Conservation (phyloP, 345 rosid genomes). For the Aquilaria yunnanensis region DNA sequence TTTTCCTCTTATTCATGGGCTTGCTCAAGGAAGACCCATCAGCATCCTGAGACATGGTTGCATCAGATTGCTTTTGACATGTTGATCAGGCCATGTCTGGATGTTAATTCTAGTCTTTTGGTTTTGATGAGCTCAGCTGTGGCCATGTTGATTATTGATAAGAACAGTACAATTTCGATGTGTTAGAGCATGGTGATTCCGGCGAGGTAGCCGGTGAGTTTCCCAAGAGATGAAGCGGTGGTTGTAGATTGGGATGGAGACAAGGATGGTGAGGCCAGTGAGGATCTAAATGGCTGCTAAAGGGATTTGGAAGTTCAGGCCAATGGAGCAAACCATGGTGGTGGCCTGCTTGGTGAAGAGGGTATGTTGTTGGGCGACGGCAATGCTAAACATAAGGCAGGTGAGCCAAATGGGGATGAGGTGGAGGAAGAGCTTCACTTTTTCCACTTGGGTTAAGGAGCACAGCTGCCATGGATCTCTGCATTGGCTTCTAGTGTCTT, state of each 20-base stretch:
- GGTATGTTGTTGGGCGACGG: conserved; percentile 61
- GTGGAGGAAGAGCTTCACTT: conserved; percentile 58
- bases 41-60: too few species aligned
- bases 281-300: conserved; percentile 73
- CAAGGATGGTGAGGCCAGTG: conserved; percentile 47
- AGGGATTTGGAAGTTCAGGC: conserved; percentile 52
- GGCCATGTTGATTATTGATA: conserved; percentile 22
- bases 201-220: conserved; percentile 47
- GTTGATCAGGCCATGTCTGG: conserved; percentile 43
- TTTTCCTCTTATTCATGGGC: too few species aligned
- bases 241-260: conserved; percentile 30
- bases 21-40: too few species aligned
- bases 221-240: conserved; percentile 55
- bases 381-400: conserved; percentile 66
- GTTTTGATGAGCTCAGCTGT: too few species aligned
- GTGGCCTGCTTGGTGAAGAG: conserved; percentile 63
- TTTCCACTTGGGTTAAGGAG: conserved; percentile 74
- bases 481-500: conserved; percentile 29
- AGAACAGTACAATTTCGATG: conserved; percentile 61
- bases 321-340: conserved; percentile 29
- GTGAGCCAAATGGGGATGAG: conserved; percentile 27
- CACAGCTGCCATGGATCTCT: conserved; percentile 82
- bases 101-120: conserved; percentile 15
- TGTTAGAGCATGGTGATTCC: conserved; percentile 79
- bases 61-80: conserved; percentile 28